These are phyloP conservation scores for Dendrostoma leiphaemia DNA, from an alignment of 2,329 filamentous ascomycete genomes.

Conservation along the genomic window DNA sequence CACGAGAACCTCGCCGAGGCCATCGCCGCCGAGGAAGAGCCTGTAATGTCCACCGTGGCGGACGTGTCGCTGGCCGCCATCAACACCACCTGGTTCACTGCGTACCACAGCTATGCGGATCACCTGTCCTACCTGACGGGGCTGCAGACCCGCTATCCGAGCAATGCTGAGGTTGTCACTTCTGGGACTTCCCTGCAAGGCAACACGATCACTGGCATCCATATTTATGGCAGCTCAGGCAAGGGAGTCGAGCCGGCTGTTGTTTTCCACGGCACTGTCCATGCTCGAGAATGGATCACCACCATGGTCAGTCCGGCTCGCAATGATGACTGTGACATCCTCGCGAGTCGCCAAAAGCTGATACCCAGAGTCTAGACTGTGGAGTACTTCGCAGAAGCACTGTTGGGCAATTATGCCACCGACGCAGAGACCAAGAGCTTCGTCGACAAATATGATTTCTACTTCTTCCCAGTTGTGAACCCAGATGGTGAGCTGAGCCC, in stretches of 20 bases:
- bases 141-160: constrained; percentile 40
- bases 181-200: constrained; percentile 47
- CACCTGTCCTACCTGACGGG: constrained; percentile 48
- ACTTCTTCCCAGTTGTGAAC: constrained; percentile 63
- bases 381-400: no score
- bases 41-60: no score
- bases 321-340: no score
- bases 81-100: constrained; percentile 45
- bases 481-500: constrained; percentile 49
- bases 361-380: no score
- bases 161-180: constrained; percentile 47
- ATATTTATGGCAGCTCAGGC: constrained; percentile 49
- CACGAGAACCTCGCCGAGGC: constrained; percentile 38
- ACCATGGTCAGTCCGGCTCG: no score
- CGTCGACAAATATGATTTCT: constrained; percentile 64
- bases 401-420: no score
- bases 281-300: constrained; percentile 60
- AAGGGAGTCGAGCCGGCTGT: constrained; percentile 49
- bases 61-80: no score
- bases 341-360: no score
- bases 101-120: constrained; percentile 51
- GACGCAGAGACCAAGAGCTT: no score
- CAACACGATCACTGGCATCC: constrained; percentile 59
- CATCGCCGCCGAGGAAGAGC: constrained; percentile 31
- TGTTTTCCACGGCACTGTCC: constrained; percentile 56